Base-by-base conservation (phyloP, 2,329 filamentous ascomycete species). In the Diaporthe longicolla region DNA sequence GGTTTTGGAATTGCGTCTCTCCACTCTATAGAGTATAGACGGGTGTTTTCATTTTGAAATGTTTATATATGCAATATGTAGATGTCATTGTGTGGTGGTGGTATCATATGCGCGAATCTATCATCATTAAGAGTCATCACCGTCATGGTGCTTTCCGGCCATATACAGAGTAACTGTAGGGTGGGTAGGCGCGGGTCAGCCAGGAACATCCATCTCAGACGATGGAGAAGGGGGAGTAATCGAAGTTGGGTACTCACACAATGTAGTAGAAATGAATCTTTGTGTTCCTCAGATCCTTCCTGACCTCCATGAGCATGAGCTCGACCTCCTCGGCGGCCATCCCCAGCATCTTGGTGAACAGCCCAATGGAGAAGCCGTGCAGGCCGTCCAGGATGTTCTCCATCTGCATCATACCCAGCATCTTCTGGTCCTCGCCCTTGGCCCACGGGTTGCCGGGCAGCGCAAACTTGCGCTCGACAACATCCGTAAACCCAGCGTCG, bases 391-490 rank as follows among this genome's bases (percentile, higher is more conserved):
- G 76, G 55, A 82, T 79, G 57, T 83, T 82, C 29, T 78, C 78
- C 79, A 82, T 81, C 74, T 82, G 80, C 78, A 81, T 79, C 70
- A 78, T 76, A 58, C 84, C 83, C 26, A 84, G 76, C 58, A 81
- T 77, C 76, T 84, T 84, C 76, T 83, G 77, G 24, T 82, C 80
- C 21, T 76, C 71, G 17, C 83, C 83, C 55, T 79, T 79, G 1
- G 83, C 79, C 83, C 83, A 85, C 6, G 80, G 77, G 43, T 81
- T 83, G 15, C 81, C 79, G 4, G 82, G 82, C 8, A 83, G 78
- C 15, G 81, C 79, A 43, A 78, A 79, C 59, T 78, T 78, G 61
- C 79, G 77, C 72, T 83, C 80, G 4, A 75, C 72, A 19, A 82
- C 78, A 40, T 82, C 77, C 5, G 79, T 76, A 58, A 82, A 83